These are phyloP conservation scores for Prorocentrum cordatum DNA, from an alignment of 169 alveolate genomes.

Conservation along the genomic window DNA sequence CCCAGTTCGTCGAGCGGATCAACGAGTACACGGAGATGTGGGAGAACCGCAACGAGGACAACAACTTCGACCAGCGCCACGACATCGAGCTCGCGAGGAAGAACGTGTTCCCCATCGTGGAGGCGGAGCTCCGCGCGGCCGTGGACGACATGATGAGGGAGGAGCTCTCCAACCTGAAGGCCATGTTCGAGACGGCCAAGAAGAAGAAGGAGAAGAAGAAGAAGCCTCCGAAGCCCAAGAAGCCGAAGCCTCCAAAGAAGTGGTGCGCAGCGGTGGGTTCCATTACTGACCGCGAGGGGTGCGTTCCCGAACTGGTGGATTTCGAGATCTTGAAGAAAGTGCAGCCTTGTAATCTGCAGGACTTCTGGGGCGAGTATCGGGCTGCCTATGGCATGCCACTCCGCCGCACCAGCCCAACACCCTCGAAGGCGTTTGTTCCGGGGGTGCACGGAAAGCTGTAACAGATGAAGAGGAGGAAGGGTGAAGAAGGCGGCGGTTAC, in stretches of 20 bases:
- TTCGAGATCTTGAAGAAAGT: conserved; percentile 32
- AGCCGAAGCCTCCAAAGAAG: conserved; percentile 59
- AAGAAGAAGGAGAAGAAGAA: background rate
- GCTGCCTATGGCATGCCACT: background rate
- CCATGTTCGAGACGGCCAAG: conserved; percentile 19
- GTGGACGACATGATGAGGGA: conserved; percentile 66
- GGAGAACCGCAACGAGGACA: conserved; percentile 59
- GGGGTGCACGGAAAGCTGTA: too few relatives aligned
- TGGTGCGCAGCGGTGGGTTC: conserved; percentile 67
- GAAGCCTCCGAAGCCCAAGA: conserved; percentile 4
- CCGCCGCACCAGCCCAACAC: background rate
- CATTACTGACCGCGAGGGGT: conserved; percentile 53
- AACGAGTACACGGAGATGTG: conserved; percentile 65
- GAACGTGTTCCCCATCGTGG: conserved; percentile 56
- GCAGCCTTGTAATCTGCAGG: conserved; percentile 48
- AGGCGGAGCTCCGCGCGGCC: conserved; percentile 21
- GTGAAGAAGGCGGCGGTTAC: too few relatives aligned
- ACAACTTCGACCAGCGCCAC: conserved; percentile 69
- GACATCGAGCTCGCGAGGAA: conserved; percentile 57
- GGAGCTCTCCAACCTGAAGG: conserved; percentile 51
- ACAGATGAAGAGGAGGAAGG: too few relatives aligned
- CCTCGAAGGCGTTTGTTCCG: too few relatives aligned
- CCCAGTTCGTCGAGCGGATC: conserved; percentile 65
- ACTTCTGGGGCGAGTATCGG: background rate
- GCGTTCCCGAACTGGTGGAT: conserved; percentile 64